These are phyloP conservation scores for Auriscalpium microsporum DNA, from an alignment of 768 basidiomycete genomes.

Conservation along the genomic window DNA sequence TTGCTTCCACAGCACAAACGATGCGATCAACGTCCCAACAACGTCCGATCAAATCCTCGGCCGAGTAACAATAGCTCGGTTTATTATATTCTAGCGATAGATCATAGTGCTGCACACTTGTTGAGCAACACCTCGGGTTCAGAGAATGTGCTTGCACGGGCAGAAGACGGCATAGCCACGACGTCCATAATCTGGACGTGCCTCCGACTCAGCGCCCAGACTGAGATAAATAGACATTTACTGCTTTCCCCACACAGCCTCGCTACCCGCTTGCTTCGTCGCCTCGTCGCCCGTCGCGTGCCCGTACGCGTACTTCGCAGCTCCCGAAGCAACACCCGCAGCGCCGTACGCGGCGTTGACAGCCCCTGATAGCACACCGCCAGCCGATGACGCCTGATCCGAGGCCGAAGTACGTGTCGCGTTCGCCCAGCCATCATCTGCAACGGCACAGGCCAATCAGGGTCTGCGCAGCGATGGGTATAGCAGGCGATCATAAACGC, in stretches of 20 bases:
- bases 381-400: not conserved
- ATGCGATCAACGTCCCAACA: too few relatives aligned
- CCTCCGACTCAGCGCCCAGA: too few relatives aligned
- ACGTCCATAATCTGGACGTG: too few relatives aligned
- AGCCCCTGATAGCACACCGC: slow-evolving; percentile 8
- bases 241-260: slow-evolving; percentile 21
- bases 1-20: too few relatives aligned
- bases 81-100: too few relatives aligned
- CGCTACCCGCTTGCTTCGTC: slow-evolving; percentile 26
- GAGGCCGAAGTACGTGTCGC: slow-evolving; percentile 15
- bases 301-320: slow-evolving; percentile 31
- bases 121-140: too few relatives aligned
- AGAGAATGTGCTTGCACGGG: too few relatives aligned
- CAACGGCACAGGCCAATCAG: not conserved
- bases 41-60: too few relatives aligned
- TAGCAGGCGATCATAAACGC: slow-evolving; percentile 2
- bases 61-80: too few relatives aligned
- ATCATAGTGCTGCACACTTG: too few relatives aligned
- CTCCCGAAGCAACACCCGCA: slow-evolving; percentile 24
- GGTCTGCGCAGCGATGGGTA: not conserved
- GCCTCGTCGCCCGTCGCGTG: slow-evolving; percentile 28
- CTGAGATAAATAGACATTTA: not conserved
- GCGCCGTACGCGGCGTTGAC: slow-evolving; percentile 18
- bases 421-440: slow-evolving; percentile 38
- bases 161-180: too few relatives aligned